Evolutionary conservation across 116 monocot genomes (phyloP).

Genomic region (Cymodocea nodosa): DNA sequence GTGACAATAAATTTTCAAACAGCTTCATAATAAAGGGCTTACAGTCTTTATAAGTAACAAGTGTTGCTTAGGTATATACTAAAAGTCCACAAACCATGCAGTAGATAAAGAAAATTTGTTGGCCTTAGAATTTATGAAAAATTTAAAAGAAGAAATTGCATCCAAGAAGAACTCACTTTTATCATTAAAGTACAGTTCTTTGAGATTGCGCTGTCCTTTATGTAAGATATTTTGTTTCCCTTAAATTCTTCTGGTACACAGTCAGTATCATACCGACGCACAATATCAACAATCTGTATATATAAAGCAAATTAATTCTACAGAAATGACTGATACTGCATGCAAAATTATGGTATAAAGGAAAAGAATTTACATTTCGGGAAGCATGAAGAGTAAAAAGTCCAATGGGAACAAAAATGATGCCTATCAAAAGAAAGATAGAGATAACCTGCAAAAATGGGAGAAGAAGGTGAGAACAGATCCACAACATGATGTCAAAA

Average conservation of each 20-base stretch:
- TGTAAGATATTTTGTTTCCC: conserved; percentile 63
- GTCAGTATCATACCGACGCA: conserved; percentile 64
- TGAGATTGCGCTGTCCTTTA: conserved; percentile 59
- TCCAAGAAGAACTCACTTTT: conserved; percentile 24
- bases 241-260: conserved; percentile 64
- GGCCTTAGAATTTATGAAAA: not conserved
- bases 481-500: not conserved
- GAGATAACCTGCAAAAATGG: conserved; percentile 47
- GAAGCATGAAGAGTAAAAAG: conserved; percentile 63
- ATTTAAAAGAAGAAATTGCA: too few species aligned
- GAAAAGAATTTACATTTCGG: conserved; percentile 31
- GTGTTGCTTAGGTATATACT: too few species aligned
- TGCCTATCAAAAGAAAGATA: conserved; percentile 49
- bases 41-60: too few species aligned
- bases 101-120: too few species aligned
- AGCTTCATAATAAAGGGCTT: too few species aligned
- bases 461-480: not conserved
- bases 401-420: conserved; percentile 57
- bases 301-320: not conserved
- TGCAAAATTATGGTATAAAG: not conserved
- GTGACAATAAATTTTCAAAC: too few species aligned
- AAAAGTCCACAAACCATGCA: too few species aligned
- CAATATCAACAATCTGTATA: conserved; percentile 67
- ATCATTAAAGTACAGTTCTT: conserved; percentile 58
- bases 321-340: not conserved